A percentile compares a stretch with the other conserved stretches of the same genome.
phyloP scores from a whole-genome alignment of 2,329 filamentous ascomycete species.

The Trichoderma citrinoviride region DNA sequence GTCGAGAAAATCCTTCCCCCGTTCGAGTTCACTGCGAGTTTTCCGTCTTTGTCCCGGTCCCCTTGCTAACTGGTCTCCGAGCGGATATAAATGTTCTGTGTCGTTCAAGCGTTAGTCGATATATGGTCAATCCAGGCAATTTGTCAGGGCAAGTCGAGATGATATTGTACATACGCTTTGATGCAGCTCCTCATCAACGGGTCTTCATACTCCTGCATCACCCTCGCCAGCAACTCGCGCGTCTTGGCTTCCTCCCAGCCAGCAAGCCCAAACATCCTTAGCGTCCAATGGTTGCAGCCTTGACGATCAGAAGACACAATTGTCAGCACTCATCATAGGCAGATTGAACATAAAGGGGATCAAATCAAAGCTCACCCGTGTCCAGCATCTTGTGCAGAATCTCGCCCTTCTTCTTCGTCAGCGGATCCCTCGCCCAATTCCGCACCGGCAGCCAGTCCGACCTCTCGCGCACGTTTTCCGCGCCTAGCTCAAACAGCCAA shows the following conservation, averaged over 20 bases:
- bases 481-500: conserved; percentile 39
- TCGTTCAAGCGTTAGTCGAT: neutral
- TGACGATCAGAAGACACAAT: neutral
- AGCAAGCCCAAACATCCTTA: conserved; percentile 34
- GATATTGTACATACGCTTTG: conserved; percentile 32
- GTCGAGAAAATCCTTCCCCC: neutral
- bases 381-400: conserved; percentile 38
- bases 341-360: no score
- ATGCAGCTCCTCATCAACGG: conserved; percentile 31
- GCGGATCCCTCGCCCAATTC: conserved; percentile 41
- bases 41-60: neutral
- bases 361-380: neutral
- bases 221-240: conserved; percentile 33
- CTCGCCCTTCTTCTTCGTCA: conserved; percentile 38
- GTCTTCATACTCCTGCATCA: conserved; percentile 34
- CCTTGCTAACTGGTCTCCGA: conserved; percentile 27
- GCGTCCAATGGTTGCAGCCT: conserved; percentile 24
- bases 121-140: neutral
- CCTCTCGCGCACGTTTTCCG: conserved; percentile 40
- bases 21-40: neutral
- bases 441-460: conserved; percentile 43
- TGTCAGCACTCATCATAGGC: neutral
- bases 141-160: neutral
- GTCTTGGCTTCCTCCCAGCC: conserved; percentile 36
- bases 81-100: conserved; percentile 36